These are phyloP conservation scores for Coemansia sp. DNA, from an alignment of 192 early-diverging fungal genomes.

Conservation along the genomic window DNA sequence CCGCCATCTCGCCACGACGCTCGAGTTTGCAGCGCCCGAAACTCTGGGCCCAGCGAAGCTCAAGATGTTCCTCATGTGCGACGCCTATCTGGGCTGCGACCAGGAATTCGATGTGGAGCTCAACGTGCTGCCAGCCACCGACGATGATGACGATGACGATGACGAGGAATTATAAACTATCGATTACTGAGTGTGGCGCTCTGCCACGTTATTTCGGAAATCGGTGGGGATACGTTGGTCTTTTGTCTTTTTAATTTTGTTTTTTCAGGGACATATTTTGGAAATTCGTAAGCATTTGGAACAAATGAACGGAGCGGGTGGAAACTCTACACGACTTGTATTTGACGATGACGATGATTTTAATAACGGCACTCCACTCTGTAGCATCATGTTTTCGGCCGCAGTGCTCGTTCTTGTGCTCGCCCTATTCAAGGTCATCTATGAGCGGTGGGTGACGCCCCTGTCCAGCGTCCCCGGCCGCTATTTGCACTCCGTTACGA, in stretches of 20 bases:
- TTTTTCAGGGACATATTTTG: background rate
- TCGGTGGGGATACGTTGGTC: background rate
- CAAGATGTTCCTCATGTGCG: conserved; percentile 92
- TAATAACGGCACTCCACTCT: conserved; percentile 21
- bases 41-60: conserved; percentile 58
- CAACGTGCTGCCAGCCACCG: conserved; percentile 37
- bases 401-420: conserved; percentile 20
- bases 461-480: conserved; percentile 28
- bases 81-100: conserved; percentile 92
- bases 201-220: background rate
- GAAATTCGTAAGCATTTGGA: background rate
- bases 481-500: conserved; percentile 28
- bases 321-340: conserved; percentile 43
- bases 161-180: conserved; percentile 25
- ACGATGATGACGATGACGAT: conserved; percentile 52
- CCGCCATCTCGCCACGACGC: conserved; percentile 57
- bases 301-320: conserved; percentile 40
- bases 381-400: conserved; percentile 35
- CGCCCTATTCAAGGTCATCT: conserved; percentile 39
- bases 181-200: background rate
- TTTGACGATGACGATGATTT: conserved; percentile 49
- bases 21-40: conserved; percentile 89
- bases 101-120: conserved; percentile 86
- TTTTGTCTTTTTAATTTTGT: background rate
- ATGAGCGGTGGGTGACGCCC: conserved; percentile 52